Base-by-base conservation (phyloP, 768 basidiomycete genomes). In the Suillus ampliporus region DNA sequence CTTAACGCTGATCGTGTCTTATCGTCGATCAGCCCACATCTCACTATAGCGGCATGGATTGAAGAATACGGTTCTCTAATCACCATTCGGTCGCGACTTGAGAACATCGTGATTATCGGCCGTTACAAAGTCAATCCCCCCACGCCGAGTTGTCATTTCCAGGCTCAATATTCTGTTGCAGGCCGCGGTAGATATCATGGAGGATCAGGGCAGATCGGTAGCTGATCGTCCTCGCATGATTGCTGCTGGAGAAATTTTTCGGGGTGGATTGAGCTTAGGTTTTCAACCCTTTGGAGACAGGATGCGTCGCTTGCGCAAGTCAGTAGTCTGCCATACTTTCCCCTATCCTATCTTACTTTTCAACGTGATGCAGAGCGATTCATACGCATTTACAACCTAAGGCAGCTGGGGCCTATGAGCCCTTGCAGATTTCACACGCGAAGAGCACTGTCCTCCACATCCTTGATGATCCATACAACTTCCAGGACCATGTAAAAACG, bases 251-350 rank as follows among this genome's bases (percentile, higher is more conserved):
- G 85, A 87, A 31, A 84, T 84, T 0, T 76, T 87, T 0, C 82
- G 82, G 0, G 83, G 86, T 1, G 86, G 86, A 0, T 87, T 87
- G 85, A 71, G 86, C 15, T 78, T 83, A 40, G 68, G 87, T 60
- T 71, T 86, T 3, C 82, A 83, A 11, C 80, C 81, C 1, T 79
- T 80, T 0, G 84, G 85, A 0, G 85, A 86, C 19, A 72, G 83
- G 38, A 82, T 87, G 52, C 84, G 84, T 71, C 83, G 83, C 65
- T 83, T 86, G 72, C 77, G 86, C 53, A 82, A 82, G 85, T 84
- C 28, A 59, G 57, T 43, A 35, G 4, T 35, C 34, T 35, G 34
- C 10, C 34, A 35, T 35, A 35, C 34, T 35, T 35, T 10, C 34
- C n/a, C n/a, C n/a, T n/a, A n/a, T n/a, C n/a, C 34, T 35, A 35